phyloP scores from a whole-genome alignment of 257 asterid species.

The Marsdenia floribunda region DNA sequence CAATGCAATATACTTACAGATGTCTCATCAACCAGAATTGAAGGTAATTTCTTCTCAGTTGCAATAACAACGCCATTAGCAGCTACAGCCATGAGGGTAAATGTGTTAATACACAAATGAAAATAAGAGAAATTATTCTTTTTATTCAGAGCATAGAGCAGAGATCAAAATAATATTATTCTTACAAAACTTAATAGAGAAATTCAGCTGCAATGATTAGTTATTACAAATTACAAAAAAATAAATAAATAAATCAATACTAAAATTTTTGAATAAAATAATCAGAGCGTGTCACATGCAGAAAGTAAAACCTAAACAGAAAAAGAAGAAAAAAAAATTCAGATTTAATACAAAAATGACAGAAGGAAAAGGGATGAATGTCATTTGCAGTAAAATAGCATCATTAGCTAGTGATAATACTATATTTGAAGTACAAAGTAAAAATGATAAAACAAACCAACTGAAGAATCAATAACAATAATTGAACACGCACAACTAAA shows the following conservation, averaged over 20 bases:
- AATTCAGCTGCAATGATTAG: neutral
- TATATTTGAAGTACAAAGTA: neutral
- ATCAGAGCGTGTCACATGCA: neutral
- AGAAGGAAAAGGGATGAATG: neutral
- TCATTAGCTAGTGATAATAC: neutral
- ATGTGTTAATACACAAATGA: neutral
- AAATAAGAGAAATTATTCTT: neutral
- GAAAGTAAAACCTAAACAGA: no score
- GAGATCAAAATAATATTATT: neutral
- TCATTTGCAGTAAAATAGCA: neutral
- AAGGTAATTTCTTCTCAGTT: slow-evolving; percentile 93
- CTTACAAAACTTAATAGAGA: neutral
- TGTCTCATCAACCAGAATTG: slow-evolving; percentile 94
- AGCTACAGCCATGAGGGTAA: slow-evolving; percentile 47
- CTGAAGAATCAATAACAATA: neutral
- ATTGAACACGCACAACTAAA: neutral
- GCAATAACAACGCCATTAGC: slow-evolving; percentile 99
- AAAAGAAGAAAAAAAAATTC: neutral
- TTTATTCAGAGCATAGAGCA: neutral
- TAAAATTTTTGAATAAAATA: neutral
- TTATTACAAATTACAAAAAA: neutral
- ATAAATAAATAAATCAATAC: neutral
- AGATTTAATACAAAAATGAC: neutral
- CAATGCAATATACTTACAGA: slow-evolving; percentile 54
- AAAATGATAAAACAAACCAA: neutral